A percentile compares a stretch with the other conserved stretches of the same genome.
Evolutionary conservation across 2,329 filamentous ascomycete genomes (phyloP).

Genomic region (Fusarium beomiforme): DNA sequence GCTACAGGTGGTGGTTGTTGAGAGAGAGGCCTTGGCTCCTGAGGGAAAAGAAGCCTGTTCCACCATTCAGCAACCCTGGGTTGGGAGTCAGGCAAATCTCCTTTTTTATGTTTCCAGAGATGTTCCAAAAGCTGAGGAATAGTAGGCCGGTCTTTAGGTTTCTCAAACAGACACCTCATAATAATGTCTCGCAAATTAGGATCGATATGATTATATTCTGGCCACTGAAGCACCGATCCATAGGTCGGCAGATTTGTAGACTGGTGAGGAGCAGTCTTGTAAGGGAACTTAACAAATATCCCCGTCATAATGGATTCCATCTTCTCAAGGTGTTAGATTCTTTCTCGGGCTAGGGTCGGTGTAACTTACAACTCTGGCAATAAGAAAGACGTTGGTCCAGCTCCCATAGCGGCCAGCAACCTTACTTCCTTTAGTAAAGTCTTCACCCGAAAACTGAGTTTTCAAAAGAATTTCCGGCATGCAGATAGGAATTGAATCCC

Average conservation of each 20-base stretch:
- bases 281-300: conserved; percentile 18
- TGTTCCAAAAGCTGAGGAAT: conserved; percentile 33
- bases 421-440: neutral
- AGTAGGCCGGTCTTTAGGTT: conserved; percentile 41
- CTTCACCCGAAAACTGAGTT: conserved; percentile 18
- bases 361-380: conserved; percentile 41
- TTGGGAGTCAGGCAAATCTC: conserved; percentile 31
- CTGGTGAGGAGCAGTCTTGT: conserved; percentile 2
- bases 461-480: neutral
- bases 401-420: conserved; percentile 44
- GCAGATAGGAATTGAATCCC: conserved; percentile 34
- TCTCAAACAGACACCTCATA: conserved; percentile 40
- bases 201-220: conserved; percentile 27
- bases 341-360: no score
- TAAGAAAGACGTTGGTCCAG: conserved; percentile 45
- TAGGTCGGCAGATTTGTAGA: conserved; percentile 25
- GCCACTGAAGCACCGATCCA: conserved; percentile 32
- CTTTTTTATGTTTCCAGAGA: conserved; percentile 32
- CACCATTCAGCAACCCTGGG: conserved; percentile 32
- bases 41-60: conserved; percentile 17
- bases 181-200: conserved; percentile 36
- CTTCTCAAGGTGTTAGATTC: conserved; percentile 26
- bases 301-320: conserved; percentile 44
- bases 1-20: neutral
- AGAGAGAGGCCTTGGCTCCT: neutral